Evolutionary conservation across 306 rosid genomes (phyloP).

Genomic region (Pachyrhizus erosus): DNA sequence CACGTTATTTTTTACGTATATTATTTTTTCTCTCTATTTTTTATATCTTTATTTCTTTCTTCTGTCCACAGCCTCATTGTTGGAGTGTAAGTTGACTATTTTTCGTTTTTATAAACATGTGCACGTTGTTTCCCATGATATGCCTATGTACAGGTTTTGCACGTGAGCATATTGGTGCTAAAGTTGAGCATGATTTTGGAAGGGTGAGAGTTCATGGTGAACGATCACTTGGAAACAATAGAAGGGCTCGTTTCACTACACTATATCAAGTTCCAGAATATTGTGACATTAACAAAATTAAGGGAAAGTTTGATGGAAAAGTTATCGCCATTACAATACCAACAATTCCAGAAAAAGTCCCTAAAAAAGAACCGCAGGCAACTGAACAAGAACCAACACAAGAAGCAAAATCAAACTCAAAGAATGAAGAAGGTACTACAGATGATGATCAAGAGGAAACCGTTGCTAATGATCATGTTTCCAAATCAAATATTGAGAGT

Average conservation of each 20-base stretch:
- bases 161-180: constrained; percentile 37
- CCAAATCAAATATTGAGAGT: background rate
- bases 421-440: background rate
- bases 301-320: constrained; percentile 42
- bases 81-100: too few species aligned
- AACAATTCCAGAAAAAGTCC: constrained; percentile 20
- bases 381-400: background rate
- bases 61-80: too few species aligned
- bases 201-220: constrained; percentile 51
- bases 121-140: background rate
- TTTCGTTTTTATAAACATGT: background rate
- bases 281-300: constrained; percentile 32
- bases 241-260: constrained; percentile 30
- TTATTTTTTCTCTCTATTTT: too few species aligned
- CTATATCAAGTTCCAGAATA: constrained; percentile 40
- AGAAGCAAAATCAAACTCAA: background rate
- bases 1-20: too few species aligned
- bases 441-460: background rate
- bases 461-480: background rate
- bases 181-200: constrained; percentile 31
- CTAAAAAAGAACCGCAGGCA: constrained; percentile 1
- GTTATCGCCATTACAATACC: constrained; percentile 37
- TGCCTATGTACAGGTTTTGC: constrained; percentile 39
- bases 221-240: constrained; percentile 41
- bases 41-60: too few species aligned